A percentile compares a stretch with the other conserved stretches of the same genome.
phyloP scores from a whole-genome alignment of 805 yeast genomes.

The Dipodascus geniculatus region DNA sequence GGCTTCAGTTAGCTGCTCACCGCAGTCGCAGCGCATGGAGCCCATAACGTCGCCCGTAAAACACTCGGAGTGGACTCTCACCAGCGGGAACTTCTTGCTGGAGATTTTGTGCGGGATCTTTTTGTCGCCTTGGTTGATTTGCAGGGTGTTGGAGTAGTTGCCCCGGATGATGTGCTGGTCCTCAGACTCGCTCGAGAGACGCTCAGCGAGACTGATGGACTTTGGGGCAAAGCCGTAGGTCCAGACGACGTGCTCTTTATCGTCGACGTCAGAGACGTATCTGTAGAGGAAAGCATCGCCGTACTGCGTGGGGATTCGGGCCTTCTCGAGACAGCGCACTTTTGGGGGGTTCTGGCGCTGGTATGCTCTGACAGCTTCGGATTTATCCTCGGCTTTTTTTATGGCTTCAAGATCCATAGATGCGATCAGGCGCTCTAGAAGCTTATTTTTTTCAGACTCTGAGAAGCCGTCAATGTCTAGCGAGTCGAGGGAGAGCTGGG shows the following conservation, averaged over 20 bases:
- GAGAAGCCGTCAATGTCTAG: neutral
- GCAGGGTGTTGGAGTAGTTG: neutral
- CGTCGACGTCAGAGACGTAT: neutral
- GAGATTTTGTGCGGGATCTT: neutral
- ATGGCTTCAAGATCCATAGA: neutral
- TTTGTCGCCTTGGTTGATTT: neutral
- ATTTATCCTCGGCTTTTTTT: neutral
- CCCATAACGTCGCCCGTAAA: slow-evolving; percentile 99
- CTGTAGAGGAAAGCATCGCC: neutral
- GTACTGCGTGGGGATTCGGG: neutral
- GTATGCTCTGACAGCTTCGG: neutral
- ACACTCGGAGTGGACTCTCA: slow-evolving; percentile 92
- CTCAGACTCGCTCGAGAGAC: neutral
- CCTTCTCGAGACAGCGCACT: neutral
- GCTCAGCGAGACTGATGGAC: neutral
- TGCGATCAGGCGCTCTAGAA: neutral
- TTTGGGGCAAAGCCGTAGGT: neutral
- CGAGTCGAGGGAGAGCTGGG: neutral
- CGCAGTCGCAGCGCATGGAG: slow-evolving; percentile 98
- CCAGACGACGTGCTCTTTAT: slow-evolving; percentile 1
- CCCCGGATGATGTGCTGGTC: neutral
- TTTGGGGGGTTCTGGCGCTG: neutral
- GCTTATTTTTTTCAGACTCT: neutral
- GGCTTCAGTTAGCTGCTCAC: slow-evolving; percentile 97
- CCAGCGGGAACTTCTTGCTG: slow-evolving; percentile 32